Conservation (phyloP, 2,329 filamentous ascomycete genomes). For the Paraphaeosphaeria sporulosa region DNA sequence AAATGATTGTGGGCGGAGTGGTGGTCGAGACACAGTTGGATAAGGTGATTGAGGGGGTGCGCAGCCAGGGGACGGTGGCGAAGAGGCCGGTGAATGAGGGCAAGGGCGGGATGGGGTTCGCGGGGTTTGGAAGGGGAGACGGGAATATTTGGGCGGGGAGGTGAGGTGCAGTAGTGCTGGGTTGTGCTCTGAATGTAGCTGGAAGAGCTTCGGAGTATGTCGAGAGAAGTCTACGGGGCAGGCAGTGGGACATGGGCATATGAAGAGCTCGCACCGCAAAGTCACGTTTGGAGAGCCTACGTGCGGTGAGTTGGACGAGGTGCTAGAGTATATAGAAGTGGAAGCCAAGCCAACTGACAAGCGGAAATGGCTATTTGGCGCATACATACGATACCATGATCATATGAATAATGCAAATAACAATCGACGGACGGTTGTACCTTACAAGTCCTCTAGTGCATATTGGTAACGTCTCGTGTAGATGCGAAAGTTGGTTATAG, state of each 20-base stretch:
- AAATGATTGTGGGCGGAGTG: conserved; percentile 95
- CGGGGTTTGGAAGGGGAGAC: conserved; percentile 40
- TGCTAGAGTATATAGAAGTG: not conserved
- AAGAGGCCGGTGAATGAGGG: conserved; percentile 81
- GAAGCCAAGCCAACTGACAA: not conserved
- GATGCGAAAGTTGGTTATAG: too few species aligned
- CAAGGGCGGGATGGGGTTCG: conserved; percentile 39
- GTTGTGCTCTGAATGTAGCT: not conserved
- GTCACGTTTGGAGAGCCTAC: not conserved
- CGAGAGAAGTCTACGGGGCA: not conserved
- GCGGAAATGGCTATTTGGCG: not conserved
- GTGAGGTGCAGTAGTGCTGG: conserved; percentile 20
- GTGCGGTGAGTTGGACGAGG: not conserved
- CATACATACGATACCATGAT: not conserved
- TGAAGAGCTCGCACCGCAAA: not conserved
- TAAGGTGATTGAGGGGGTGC: conserved; percentile 85
- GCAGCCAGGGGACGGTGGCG: conserved; percentile 74
- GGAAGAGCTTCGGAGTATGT: not conserved
- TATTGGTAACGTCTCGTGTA: too few species aligned
- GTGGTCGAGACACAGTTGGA: conserved; percentile 93
- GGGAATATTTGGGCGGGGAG: conserved; percentile 39
- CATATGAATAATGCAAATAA: not conserved
- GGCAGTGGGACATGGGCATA: not conserved
- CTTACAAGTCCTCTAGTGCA: too few species aligned
- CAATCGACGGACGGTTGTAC: too few species aligned